Evolutionary conservation across 2,329 filamentous ascomycete species (phyloP).

Genomic region (Fusarium fujikuroi): DNA sequence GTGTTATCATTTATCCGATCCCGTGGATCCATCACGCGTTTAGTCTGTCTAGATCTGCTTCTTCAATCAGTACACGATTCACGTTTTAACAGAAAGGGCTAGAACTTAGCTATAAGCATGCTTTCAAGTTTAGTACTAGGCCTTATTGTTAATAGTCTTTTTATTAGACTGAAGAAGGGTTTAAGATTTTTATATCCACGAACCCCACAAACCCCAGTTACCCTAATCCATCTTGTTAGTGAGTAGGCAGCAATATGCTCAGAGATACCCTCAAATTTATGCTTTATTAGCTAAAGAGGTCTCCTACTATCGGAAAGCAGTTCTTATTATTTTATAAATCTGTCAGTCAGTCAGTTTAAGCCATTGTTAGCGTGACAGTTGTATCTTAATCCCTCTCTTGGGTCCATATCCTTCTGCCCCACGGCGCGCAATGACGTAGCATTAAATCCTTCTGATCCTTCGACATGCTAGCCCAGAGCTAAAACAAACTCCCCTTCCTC

Average conservation of each 20-base stretch:
- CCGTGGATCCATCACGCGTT: too few species aligned
- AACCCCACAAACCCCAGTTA: not conserved
- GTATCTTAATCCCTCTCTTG: not conserved
- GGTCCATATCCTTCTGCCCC: not conserved
- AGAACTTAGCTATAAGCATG: not conserved
- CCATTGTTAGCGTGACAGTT: rapidly evolving
- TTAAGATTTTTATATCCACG: not conserved
- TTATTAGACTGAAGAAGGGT: rapidly evolving
- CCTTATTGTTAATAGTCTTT: not conserved
- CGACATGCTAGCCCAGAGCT: not conserved
- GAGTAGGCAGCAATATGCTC: not conserved
- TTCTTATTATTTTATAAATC: rapidly evolving
- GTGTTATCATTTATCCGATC: rapidly evolving
- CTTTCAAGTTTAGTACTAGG: rapidly evolving
- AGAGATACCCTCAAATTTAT: not conserved
- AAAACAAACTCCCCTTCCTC: not conserved
- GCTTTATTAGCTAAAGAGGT: rapidly evolving
- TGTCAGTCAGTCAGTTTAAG: rapidly evolving
- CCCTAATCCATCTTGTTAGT: not conserved
- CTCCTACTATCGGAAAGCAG: not conserved
- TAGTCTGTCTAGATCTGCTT: too few species aligned
- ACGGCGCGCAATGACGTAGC: not conserved
- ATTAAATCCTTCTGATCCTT: not conserved
- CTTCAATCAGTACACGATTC: too few species aligned
- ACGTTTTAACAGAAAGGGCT: rapidly evolving